Percentiles rank a stretch among this genome's conserved stretches.
Conservation (phyloP, 257 asterid genomes). For the Anisodus acutangulus region DNA sequence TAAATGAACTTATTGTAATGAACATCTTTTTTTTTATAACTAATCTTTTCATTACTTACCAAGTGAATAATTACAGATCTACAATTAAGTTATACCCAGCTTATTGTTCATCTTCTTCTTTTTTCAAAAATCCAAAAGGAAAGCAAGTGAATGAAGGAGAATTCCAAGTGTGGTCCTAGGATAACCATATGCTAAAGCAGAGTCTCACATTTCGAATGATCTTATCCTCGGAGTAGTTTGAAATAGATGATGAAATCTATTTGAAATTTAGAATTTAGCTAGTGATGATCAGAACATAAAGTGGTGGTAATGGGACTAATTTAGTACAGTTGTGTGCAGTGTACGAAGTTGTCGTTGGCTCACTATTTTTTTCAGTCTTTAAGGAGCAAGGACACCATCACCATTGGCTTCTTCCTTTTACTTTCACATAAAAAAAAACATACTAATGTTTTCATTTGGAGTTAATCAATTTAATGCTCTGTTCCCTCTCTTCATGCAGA, state of each 20-base stretch:
- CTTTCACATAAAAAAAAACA: background rate
- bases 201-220: too few relatives aligned
- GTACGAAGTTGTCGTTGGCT: constrained; percentile 22
- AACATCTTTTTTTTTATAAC: too few relatives aligned
- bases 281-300: background rate
- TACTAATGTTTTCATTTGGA: constrained; percentile 20
- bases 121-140: too few relatives aligned
- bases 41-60: too few relatives aligned
- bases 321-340: background rate
- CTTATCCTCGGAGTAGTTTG: too few relatives aligned
- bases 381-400: background rate
- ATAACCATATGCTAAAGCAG: too few relatives aligned
- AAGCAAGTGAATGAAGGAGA: too few relatives aligned
- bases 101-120: too few relatives aligned
- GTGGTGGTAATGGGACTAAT: background rate
- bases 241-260: background rate
- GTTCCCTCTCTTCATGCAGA: background rate
- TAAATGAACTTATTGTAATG: too few relatives aligned
- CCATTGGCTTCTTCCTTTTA: background rate
- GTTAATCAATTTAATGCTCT: constrained; percentile 3
- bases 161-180: too few relatives aligned
- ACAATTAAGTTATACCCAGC: too few relatives aligned
- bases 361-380: background rate
- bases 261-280: background rate
- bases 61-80: too few relatives aligned